Conservation (phyloP, 805 yeast species). For the Wickerhamomyces queroliae region DNA sequence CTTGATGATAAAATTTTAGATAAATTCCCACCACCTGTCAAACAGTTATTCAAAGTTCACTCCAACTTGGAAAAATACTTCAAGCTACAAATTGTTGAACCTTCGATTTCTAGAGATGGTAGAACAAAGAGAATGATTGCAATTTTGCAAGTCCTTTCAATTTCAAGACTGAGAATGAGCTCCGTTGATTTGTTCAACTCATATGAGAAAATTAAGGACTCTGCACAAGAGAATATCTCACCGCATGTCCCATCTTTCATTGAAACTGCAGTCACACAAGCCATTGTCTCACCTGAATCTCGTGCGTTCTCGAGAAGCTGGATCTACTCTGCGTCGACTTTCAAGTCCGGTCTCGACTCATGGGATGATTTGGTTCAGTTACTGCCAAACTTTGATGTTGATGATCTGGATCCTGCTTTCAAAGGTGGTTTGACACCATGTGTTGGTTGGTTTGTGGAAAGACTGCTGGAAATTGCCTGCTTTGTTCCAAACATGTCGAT, state of each 20-base stretch:
- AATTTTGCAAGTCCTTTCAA: conserved; percentile 57
- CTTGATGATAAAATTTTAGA: conserved; percentile 36
- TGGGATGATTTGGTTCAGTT: conserved; percentile 26
- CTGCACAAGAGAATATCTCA: conserved; percentile 22
- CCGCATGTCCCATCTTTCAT: conserved; percentile 75
- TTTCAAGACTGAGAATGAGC: conserved; percentile 64
- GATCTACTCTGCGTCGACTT: conserved; percentile 42
- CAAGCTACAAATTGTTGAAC: conserved; percentile 57
- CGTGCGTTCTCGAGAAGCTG: conserved; percentile 64
- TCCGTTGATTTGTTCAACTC: conserved; percentile 37
- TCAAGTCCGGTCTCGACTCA: conserved; percentile 17
- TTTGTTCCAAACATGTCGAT: conserved; percentile 75
- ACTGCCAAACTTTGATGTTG: conserved; percentile 29
- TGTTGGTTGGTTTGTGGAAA: conserved; percentile 85
- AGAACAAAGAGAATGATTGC: conserved; percentile 68
- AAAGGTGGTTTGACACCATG: conserved; percentile 65
- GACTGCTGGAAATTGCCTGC: conserved; percentile 69
- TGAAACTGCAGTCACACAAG: conserved; percentile 71
- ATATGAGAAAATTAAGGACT: conserved; percentile 27
- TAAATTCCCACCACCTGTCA: conserved; percentile 64
- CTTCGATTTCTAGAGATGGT: conserved; percentile 46
- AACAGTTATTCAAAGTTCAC: conserved; percentile 61
- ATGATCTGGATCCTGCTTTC: conserved; percentile 22
- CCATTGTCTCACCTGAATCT: conserved; percentile 76
- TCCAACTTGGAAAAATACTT: conserved; percentile 60